phyloP scores from a whole-genome alignment of 345 rosid genomes.

The Citrus unshiu region DNA sequence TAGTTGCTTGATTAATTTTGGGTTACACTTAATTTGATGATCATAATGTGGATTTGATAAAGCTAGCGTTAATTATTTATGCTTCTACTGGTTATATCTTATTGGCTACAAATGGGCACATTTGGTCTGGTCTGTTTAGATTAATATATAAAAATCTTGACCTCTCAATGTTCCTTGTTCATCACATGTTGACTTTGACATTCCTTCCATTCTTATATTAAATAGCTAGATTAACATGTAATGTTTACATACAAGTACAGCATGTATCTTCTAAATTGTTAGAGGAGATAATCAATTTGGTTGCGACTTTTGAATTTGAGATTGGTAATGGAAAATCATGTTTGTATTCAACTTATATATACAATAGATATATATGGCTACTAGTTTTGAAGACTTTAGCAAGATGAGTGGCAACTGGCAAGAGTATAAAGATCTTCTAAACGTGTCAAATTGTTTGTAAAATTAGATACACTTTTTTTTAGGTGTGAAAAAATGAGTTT shows the following conservation, averaged over 20 bases:
- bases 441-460: too few relatives aligned
- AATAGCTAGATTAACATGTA: neutral
- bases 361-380: neutral
- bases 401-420: neutral
- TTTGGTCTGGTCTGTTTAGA: neutral
- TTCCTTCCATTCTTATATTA: neutral
- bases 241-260: neutral
- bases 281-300: neutral
- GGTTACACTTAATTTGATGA: neutral
- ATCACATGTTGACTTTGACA: neutral
- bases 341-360: neutral
- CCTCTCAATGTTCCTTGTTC: too few relatives aligned
- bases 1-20: neutral
- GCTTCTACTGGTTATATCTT: neutral
- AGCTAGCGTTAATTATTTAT: neutral
- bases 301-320: neutral
- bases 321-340: neutral
- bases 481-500: too few relatives aligned
- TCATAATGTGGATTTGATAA: neutral
- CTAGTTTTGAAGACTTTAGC: neutral
- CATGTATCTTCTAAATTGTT: neutral
- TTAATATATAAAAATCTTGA: neutral
- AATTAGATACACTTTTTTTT: too few relatives aligned
- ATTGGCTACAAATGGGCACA: neutral
- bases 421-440: too few relatives aligned